Conservation (phyloP, 345 rosid species). For the Hibiscus trionum region DNA sequence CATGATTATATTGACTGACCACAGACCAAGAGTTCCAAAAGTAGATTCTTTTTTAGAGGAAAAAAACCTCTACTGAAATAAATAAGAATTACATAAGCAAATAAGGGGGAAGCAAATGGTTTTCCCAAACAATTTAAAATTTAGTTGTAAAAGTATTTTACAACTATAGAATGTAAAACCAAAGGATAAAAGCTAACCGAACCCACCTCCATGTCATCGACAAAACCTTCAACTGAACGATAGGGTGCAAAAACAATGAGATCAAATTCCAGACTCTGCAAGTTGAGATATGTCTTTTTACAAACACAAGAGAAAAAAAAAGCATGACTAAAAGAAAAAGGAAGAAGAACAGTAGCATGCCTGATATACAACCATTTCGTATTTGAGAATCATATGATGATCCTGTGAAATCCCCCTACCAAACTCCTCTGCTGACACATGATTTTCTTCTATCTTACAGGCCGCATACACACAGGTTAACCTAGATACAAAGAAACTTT, state of each 20-base stretch:
- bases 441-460: slow-evolving; percentile 97
- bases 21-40: neutral
- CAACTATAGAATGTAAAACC: neutral
- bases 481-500: slow-evolving; percentile 36
- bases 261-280: slow-evolving; percentile 95
- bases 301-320: neutral
- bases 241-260: slow-evolving; percentile 93
- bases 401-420: slow-evolving; percentile 97
- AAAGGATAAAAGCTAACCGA: neutral
- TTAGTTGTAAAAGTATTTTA: neutral
- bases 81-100: neutral
- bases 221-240: slow-evolving; percentile 88
- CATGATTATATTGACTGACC: neutral
- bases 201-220: slow-evolving; percentile 62
- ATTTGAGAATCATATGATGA: slow-evolving; percentile 95
- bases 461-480: slow-evolving; percentile 93
- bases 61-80: neutral
- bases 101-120: neutral
- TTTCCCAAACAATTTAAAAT: neutral
- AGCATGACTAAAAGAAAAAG: neutral
- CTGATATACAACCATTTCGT: slow-evolving; percentile 93
- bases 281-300: slow-evolving; percentile 11
- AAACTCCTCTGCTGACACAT: slow-evolving; percentile 98
- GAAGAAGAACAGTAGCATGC: neutral
- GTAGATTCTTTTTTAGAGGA: neutral